phyloP scores from a whole-genome alignment of 176 grass and related monocot genomes.

The Puya raimondii region DNA sequence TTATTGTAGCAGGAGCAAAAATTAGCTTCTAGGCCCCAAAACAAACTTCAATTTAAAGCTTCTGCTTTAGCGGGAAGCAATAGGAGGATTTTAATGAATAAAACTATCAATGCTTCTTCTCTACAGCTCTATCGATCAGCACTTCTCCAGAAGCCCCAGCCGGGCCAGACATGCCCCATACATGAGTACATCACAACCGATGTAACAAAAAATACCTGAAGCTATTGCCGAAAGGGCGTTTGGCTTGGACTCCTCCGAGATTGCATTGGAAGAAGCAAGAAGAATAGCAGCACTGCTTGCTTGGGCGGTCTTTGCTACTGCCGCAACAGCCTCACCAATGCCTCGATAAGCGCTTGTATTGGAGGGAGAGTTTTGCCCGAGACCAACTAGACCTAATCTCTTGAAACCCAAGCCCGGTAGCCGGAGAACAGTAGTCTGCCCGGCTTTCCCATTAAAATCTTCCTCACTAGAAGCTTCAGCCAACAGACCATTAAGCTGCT shows the following conservation, averaged over 20 bases:
- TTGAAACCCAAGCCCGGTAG: slow-evolving; percentile 74
- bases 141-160: no score
- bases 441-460: slow-evolving; percentile 79
- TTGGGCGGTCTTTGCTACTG: slow-evolving; percentile 69
- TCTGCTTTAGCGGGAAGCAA: no score
- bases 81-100: no score
- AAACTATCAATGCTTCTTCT: no score
- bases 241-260: slow-evolving; percentile 47
- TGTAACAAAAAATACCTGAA: slow-evolving; percentile 33
- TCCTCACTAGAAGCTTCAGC: slow-evolving; percentile 61
- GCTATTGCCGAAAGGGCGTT: slow-evolving; percentile 56
- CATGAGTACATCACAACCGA: neutral
- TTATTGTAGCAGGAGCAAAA: no score
- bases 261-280: slow-evolving; percentile 44
- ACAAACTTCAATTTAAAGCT: no score
- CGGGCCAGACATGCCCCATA: no score
- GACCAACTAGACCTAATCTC: slow-evolving; percentile 70
- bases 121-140: no score
- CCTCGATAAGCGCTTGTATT: slow-evolving; percentile 30
- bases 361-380: slow-evolving; percentile 52
- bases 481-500: slow-evolving; percentile 61
- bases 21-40: no score
- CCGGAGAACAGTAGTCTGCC: slow-evolving; percentile 68
- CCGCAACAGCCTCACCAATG: slow-evolving; percentile 69
- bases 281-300: slow-evolving; percentile 56